phyloP scores from a whole-genome alignment of 2,329 filamentous ascomycete genomes.

The Trichoderma simmonsii region DNA sequence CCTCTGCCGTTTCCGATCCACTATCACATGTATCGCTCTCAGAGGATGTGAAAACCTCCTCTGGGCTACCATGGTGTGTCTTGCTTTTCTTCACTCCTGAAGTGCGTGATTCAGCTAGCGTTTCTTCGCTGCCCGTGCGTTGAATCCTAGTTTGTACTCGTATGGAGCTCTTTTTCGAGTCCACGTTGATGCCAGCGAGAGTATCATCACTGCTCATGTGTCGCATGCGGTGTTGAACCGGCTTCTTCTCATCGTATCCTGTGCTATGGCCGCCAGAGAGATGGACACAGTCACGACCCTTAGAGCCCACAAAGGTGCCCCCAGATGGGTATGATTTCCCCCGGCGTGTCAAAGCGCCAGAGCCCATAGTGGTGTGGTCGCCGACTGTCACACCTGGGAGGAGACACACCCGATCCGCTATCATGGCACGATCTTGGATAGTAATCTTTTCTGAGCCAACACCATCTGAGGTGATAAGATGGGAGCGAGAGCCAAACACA shows the following conservation, averaged over 20 bases:
- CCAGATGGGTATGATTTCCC: conserved; percentile 42
- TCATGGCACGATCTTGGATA: conserved; percentile 51
- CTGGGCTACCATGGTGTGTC: neutral
- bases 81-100: conserved; percentile 11
- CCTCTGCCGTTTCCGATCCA: neutral
- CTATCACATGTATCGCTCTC: conserved; percentile 23
- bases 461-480: conserved; percentile 52
- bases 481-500: conserved; percentile 56
- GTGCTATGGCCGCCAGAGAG: conserved; percentile 27
- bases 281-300: conserved; percentile 48
- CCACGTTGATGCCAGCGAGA: conserved; percentile 5
- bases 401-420: conserved; percentile 53
- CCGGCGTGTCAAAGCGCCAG: conserved; percentile 49
- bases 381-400: conserved; percentile 51
- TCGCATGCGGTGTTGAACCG: conserved; percentile 13
- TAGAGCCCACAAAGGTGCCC: conserved; percentile 52
- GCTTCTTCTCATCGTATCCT: conserved; percentile 16
- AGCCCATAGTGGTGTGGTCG: conserved; percentile 49
- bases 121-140: conserved; percentile 8
- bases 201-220: conserved; percentile 29
- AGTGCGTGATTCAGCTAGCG: conserved; percentile 18
- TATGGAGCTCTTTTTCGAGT: neutral
- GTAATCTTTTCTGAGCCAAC: conserved; percentile 45
- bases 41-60: conserved; percentile 20
- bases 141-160: neutral